These are phyloP conservation scores for Hygrophila difformis DNA, from an alignment of 257 asterid genomes.

Conservation along the genomic window DNA sequence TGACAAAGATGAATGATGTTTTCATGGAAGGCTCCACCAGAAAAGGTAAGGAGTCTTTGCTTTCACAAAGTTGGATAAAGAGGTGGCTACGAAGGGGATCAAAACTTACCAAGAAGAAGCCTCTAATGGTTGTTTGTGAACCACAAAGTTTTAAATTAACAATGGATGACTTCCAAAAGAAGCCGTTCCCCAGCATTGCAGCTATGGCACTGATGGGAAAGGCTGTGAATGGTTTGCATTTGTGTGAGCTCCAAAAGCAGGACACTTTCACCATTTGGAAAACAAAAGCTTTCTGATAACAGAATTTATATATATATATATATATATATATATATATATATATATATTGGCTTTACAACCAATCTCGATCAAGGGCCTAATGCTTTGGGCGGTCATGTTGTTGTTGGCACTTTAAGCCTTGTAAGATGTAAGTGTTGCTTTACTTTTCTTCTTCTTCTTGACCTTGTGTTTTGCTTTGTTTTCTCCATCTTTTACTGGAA, in stretches of 20 bases:
- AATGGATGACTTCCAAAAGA: conserved; percentile 26
- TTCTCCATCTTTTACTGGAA: too few relatives aligned
- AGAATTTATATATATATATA: too few relatives aligned
- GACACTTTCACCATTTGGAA: conserved; percentile 68
- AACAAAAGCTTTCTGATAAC: conserved; percentile 27
- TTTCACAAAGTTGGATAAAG: conserved; percentile 62
- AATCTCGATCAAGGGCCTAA: neutral
- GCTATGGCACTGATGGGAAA: conserved; percentile 92
- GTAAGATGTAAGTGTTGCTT: neutral
- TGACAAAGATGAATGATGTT: conserved; percentile 9
- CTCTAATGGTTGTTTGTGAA: conserved; percentile 29
- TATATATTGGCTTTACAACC: neutral
- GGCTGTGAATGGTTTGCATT: conserved; percentile 51
- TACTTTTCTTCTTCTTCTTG: too few relatives aligned
- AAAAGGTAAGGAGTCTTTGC: conserved; percentile 23
- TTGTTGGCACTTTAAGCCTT: neutral
- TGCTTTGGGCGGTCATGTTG: neutral
- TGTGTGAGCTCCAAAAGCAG: conserved; percentile 38
- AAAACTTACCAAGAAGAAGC: conserved; percentile 15
- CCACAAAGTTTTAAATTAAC: conserved; percentile 35
- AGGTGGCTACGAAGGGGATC: conserved; percentile 43
- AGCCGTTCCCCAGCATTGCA: conserved; percentile 76
- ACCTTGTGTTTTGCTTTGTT: too few relatives aligned
- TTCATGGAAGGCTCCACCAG: conserved; percentile 4
- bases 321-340: too few relatives aligned